Evolutionary conservation across 805 yeast genomes (phyloP), one percentile per base, ranked within the genome.

Genomic region (Candida chilensis): DNA sequence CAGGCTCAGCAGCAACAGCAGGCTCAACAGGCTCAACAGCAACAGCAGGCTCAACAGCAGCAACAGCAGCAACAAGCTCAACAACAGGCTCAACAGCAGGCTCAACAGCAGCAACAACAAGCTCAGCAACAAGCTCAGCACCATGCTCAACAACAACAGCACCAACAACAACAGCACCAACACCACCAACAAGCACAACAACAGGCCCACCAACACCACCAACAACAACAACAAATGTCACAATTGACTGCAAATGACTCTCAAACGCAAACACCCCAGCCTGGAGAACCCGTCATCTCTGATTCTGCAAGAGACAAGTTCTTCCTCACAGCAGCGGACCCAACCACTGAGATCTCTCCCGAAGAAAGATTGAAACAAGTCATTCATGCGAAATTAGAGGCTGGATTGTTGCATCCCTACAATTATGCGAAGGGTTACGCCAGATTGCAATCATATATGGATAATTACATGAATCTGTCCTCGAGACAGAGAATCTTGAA

Each of bases 271-370:
- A n/a, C n/a, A n/a, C n/a, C n/a, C n/a, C n/a, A 3, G 22, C 11
- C 29, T 16, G 17, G 20, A n/a, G 14, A 27, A 13, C 17, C 29
- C 22, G 5, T 45, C 24, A 64, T 73, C 4, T 71, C 78, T 0
- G 90, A 83, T 33, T 77, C 92, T 2, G 95, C 96, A 1, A 69
- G 86, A 39, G 96, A 88, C 49, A 87, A 87, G 52, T 90, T 90
- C 55, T 88, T 90, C 58, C 58, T 90, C 29, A 90, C 96, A 0
- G 97, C 97, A 0, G 96, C 96, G 0, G 97, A 90, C 50, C 97
- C 97, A 4, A 83, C 95, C 0, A 85, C 90, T 2, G 96, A 86
- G 40, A 80, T 83, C 21, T 83, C 95, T 0, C 95, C 96, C 0
- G 96, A 88, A 47, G 96, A 87, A 48, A 67, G 96, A 36, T 64